Evolutionary conservation across 2,329 filamentous ascomycete species (phyloP).

Genomic region (Macrophomina tecta): DNA sequence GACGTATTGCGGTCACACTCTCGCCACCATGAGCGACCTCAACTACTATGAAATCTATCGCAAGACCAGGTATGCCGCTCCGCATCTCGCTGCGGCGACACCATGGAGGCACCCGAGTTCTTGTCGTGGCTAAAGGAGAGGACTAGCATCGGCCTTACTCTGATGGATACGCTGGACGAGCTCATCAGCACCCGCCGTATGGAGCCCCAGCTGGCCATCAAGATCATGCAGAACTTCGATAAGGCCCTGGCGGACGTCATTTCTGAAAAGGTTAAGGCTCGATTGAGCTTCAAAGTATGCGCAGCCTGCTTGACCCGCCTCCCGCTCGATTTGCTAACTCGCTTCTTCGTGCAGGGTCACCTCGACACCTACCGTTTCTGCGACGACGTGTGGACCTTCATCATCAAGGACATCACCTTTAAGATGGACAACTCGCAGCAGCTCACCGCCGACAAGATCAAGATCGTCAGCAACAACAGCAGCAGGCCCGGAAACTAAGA

Average conservation of each 20-base stretch:
- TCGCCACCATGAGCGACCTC: slow-evolving; percentile 45
- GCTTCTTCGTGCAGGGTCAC: slow-evolving; percentile 70
- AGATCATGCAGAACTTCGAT: slow-evolving; percentile 95
- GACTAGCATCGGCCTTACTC: slow-evolving; percentile 82
- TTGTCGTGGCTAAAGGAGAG: slow-evolving; percentile 35
- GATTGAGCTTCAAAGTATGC: slow-evolving; percentile 90
- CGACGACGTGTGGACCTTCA: slow-evolving; percentile 99
- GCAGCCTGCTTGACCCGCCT: neutral
- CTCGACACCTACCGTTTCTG: slow-evolving; percentile 99
- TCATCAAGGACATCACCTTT: slow-evolving; percentile 98
- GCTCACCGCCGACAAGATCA: slow-evolving; percentile 87
- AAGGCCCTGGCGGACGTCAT: slow-evolving; percentile 89
- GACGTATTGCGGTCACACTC: neutral
- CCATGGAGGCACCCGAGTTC: neutral
- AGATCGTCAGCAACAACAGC: slow-evolving; percentile 97
- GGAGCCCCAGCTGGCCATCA: slow-evolving; percentile 98
- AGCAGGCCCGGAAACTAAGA: slow-evolving; percentile 67
- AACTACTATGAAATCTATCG: slow-evolving; percentile 95
- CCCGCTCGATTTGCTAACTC: slow-evolving; percentile 23
- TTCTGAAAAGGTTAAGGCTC: slow-evolving; percentile 88
- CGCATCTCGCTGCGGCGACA: slow-evolving; percentile 34
- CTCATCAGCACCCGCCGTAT: slow-evolving; percentile 94
- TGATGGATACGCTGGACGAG: slow-evolving; percentile 97
- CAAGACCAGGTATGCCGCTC: slow-evolving; percentile 80
- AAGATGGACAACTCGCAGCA: slow-evolving; percentile 86